Percentiles rank a stretch among this genome's conserved stretches.
Conservation (phyloP, 2,329 filamentous ascomycete genomes). For the Dothiorella sarmentorum region DNA sequence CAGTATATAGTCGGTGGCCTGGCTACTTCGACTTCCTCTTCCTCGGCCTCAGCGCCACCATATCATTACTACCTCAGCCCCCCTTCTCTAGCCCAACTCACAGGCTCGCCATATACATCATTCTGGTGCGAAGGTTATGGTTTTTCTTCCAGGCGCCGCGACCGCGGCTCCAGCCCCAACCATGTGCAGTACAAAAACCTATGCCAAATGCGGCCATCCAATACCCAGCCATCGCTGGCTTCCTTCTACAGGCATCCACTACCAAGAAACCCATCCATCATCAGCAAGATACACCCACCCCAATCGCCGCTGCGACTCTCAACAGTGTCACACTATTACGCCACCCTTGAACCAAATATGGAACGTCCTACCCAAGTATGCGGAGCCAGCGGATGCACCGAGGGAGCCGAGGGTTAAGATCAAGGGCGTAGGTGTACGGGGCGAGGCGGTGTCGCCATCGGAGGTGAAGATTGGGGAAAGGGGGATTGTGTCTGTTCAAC, state of each 20-base stretch:
- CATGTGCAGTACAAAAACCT: not conserved
- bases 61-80: too few relatives aligned
- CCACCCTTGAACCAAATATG: not conserved
- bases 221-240: not conserved
- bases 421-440: not conserved
- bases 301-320: not conserved
- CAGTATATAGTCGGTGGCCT: too few relatives aligned
- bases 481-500: not conserved
- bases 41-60: too few relatives aligned
- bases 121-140: not conserved
- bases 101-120: too few relatives aligned
- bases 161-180: not conserved
- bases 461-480: not conserved
- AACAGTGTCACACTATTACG: not conserved
- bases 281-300: not conserved
- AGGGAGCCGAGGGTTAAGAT: not conserved
- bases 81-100: too few relatives aligned
- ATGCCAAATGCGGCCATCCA: not conserved
- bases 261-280: too few relatives aligned
- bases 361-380: not conserved
- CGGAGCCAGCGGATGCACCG: not conserved
- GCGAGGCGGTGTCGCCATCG: not conserved
- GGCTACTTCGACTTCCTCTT: too few relatives aligned
- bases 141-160: not conserved
- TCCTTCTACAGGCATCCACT: too few relatives aligned